These are phyloP conservation scores for Crithidia brevicula DNA, from an alignment of 208 protist genomes.

Conservation along the genomic window DNA sequence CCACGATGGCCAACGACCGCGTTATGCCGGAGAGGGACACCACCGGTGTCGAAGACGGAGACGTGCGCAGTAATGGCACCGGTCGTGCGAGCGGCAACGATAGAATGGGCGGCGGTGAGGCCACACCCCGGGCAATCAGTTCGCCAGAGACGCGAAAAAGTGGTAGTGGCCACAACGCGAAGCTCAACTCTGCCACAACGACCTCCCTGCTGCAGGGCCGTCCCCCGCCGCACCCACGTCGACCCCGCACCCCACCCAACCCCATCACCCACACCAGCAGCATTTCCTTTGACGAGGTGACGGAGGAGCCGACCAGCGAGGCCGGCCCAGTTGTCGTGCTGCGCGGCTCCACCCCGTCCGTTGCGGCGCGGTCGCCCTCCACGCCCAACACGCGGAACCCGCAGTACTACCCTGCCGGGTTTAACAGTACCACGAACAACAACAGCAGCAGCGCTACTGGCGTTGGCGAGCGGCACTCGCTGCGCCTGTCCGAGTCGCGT, in stretches of 20 bases:
- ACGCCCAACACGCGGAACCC: conserved; percentile 12
- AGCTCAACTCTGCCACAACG: not conserved
- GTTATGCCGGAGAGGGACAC: conserved; percentile 7
- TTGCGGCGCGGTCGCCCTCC: conserved; percentile 11
- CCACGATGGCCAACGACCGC: conserved; percentile 19
- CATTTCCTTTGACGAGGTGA: conserved; percentile 40
- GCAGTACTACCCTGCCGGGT: conserved; percentile 19
- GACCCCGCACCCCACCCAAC: conserved; percentile 27
- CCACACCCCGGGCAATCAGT: not conserved
- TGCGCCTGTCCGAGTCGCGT: not conserved
- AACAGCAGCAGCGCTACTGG: not conserved
- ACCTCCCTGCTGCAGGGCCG: conserved; percentile 18
- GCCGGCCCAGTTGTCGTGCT: conserved; percentile 34
- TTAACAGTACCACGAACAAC: not conserved
- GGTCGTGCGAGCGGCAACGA: no score
- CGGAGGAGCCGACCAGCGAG: conserved; percentile 36
- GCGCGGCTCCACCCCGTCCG: conserved; percentile 25
- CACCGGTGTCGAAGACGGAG: not conserved
- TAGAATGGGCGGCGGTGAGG: no score
- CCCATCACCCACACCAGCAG: conserved; percentile 39
- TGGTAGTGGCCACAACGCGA: not conserved
- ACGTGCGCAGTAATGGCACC: no score
- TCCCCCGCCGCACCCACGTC: conserved; percentile 25
- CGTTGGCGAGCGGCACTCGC: not conserved
- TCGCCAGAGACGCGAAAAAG: not conserved